A percentile compares a stretch with the other conserved stretches of the same genome.
These are phyloP conservation scores for Talaromyces sp. DNA, from an alignment of 2,329 filamentous ascomycete genomes.

Conservation along the genomic window DNA sequence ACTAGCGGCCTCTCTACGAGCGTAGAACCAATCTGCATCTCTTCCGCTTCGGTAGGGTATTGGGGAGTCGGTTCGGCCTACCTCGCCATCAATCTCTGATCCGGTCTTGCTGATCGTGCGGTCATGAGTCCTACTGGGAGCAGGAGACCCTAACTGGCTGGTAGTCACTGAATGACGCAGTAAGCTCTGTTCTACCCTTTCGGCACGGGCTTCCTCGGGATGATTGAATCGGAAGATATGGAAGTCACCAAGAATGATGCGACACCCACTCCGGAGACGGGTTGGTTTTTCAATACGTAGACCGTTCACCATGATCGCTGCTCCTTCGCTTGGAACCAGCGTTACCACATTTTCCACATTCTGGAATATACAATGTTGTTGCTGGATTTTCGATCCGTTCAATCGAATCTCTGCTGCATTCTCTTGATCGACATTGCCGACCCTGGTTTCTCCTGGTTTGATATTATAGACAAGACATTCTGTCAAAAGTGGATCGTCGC, in stretches of 20 bases:
- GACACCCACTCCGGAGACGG: slow-evolving; percentile 82
- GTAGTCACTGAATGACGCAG: slow-evolving; percentile 73
- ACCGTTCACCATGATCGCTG: slow-evolving; percentile 97
- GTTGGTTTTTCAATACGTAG: slow-evolving; percentile 80
- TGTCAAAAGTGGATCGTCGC: slow-evolving; percentile 85
- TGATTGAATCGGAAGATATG: slow-evolving; percentile 99
- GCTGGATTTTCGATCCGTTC: slow-evolving; percentile 87
- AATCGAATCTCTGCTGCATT: slow-evolving; percentile 82
- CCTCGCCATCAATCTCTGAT: slow-evolving; percentile 68
- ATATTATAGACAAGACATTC: slow-evolving; percentile 98
- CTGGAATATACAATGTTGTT: slow-evolving; percentile 90
- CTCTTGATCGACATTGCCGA: slow-evolving; percentile 86
- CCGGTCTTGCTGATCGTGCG: slow-evolving; percentile 71
- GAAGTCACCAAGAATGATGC: slow-evolving; percentile 94
- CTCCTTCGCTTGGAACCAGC: slow-evolving; percentile 80
- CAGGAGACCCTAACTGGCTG: slow-evolving; percentile 60
- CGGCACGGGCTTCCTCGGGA: slow-evolving; percentile 88
- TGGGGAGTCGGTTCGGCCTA: slow-evolving; percentile 74
- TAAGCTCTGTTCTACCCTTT: slow-evolving; percentile 81
- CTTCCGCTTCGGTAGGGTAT: slow-evolving; percentile 61
- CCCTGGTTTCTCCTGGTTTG: slow-evolving; percentile 88
- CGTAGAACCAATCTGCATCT: slow-evolving; percentile 93
- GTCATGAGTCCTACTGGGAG: slow-evolving; percentile 64
- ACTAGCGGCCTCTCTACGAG: slow-evolving; percentile 84
- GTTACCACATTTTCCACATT: slow-evolving; percentile 92